phyloP scores from a whole-genome alignment of 2,329 filamentous ascomycete genomes.

The Diaporthe citriasiana region DNA sequence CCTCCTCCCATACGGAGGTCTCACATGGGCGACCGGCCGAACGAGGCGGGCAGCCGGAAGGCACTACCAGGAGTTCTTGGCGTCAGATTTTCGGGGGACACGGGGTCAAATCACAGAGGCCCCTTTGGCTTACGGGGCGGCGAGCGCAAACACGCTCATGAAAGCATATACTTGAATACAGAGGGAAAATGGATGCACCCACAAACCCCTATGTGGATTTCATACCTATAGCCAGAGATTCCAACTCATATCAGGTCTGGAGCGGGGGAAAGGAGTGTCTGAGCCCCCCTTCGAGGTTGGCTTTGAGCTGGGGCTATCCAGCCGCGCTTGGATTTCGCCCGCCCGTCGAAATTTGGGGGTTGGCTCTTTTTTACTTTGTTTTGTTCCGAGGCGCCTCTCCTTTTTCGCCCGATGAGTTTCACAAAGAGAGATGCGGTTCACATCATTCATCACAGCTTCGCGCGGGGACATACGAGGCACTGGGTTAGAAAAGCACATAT shows the following conservation, averaged over 20 bases:
- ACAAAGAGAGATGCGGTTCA: background rate
- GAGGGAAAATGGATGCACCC: too few relatives aligned
- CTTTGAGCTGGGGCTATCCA: constrained; percentile 7
- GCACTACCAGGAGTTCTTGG: constrained; percentile 37
- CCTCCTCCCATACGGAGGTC: constrained; percentile 3
- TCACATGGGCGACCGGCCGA: constrained; percentile 6
- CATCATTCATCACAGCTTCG: background rate
- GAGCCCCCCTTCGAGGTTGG: background rate
- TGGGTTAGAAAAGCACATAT: constrained; percentile 4
- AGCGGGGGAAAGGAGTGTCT: constrained; percentile 21
- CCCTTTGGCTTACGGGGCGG: constrained; percentile 4
- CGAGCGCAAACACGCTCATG: constrained; percentile 10
- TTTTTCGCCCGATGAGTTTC: background rate
- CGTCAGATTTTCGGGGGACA: constrained; percentile 18
- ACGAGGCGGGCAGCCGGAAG: constrained; percentile 3
- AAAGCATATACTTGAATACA: too few relatives aligned
- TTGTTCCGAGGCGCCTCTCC: background rate
- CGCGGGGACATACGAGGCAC: background rate
- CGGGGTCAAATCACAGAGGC: background rate
- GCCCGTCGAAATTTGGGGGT: background rate
- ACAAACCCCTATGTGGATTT: too few relatives aligned
- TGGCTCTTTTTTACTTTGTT: background rate
- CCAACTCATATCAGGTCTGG: constrained; percentile 21
- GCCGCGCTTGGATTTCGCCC: constrained; percentile 28
- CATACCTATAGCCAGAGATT: too few relatives aligned